Evolutionary conservation across 2,329 filamentous ascomycete genomes (phyloP), one percentile per base, ranked within the genome.

Genomic region (Colletotrichum cereale): DNA sequence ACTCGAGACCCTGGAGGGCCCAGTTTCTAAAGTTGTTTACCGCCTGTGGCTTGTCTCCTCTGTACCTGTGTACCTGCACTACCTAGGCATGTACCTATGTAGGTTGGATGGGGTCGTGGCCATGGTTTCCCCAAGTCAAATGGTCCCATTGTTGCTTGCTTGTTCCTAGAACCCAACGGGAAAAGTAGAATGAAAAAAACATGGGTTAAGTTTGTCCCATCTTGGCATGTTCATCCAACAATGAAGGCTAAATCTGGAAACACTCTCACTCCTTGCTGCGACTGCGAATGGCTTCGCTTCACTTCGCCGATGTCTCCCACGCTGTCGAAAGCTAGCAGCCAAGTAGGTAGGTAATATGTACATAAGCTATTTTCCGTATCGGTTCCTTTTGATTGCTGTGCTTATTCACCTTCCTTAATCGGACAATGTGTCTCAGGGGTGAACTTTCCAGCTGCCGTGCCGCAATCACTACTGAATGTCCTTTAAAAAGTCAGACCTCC

Each of bases 1-100:
- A 62, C 47, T 72, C 31, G n/a, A 71, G 70, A 71, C 70, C 61
- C 56, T 62, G 36, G 53, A 72, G 70, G 56, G 67, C 52, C 57
- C 55, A 62, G 31, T 36, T 57, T 58, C 48, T 56, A 36, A 62
- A 57, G 70, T 47, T 56, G n/a, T 42, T 50, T 66, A 38, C 58
- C 64, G 63, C 67, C 36, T 61, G 55, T 60, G 67, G 48, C 52
- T 31, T 24, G 53, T 36, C 40, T 16, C 53, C 29, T 36, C 12
- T 53, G 40, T 14, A 42, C 10, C 18, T n/a, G n/a, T n/a, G n/a
- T n/a, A n/a, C n/a, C n/a, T n/a, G n/a, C n/a, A n/a, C n/a, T n/a
- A n/a, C n/a, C 11, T 38, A 11, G 6, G 21, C n/a, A 44, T 21
- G 42, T 44, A 44, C 18, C 8, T n/a, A 11, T 42, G 18, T 21